Evolutionary conservation across 2,329 filamentous ascomycete genomes (phyloP).

Genomic region (Alternaria consortialis): DNA sequence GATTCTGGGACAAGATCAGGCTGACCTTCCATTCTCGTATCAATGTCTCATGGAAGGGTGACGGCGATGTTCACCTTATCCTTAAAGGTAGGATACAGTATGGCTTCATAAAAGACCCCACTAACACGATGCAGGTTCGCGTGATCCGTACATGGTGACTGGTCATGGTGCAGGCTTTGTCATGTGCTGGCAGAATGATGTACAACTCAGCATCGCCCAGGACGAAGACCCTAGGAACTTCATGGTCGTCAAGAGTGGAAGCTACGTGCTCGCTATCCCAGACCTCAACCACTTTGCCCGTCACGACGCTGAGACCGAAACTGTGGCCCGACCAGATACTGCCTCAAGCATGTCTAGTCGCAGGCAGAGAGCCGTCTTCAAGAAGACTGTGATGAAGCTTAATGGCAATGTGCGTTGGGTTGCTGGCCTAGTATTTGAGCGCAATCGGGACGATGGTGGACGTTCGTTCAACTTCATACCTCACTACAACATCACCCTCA

Average conservation of each 20-base stretch:
- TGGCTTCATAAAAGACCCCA: neutral
- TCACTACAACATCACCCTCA: slow-evolving; percentile 90
- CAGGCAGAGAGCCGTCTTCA: slow-evolving; percentile 84
- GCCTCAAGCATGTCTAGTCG: slow-evolving; percentile 69
- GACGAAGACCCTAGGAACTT: slow-evolving; percentile 90
- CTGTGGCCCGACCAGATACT: slow-evolving; percentile 64
- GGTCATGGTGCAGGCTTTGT: slow-evolving; percentile 93
- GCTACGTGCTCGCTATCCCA: slow-evolving; percentile 92
- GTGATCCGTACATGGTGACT: slow-evolving; percentile 93
- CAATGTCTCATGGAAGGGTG: slow-evolving; percentile 89
- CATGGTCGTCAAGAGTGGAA: slow-evolving; percentile 94
- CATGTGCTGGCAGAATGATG: slow-evolving; percentile 98
- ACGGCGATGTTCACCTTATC: slow-evolving; percentile 92
- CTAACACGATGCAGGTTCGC: slow-evolving; percentile 61
- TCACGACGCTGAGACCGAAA: slow-evolving; percentile 62
- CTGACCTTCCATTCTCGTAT: slow-evolving; percentile 93
- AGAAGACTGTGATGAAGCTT: slow-evolving; percentile 98
- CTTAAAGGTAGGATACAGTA: slow-evolving; percentile 73
- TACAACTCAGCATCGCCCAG: slow-evolving; percentile 84
- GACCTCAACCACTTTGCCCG: slow-evolving; percentile 91
- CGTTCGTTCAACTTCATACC: slow-evolving; percentile 89
- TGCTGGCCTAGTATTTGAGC: slow-evolving; percentile 90
- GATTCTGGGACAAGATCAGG: slow-evolving; percentile 99
- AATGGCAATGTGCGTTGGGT: slow-evolving; percentile 96
- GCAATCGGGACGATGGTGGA: slow-evolving; percentile 74